Percentiles rank a stretch among this genome's conserved stretches.
phyloP scores from a whole-genome alignment of 768 basidiomycete genomes.

The Leccinellum rugosiceps region DNA sequence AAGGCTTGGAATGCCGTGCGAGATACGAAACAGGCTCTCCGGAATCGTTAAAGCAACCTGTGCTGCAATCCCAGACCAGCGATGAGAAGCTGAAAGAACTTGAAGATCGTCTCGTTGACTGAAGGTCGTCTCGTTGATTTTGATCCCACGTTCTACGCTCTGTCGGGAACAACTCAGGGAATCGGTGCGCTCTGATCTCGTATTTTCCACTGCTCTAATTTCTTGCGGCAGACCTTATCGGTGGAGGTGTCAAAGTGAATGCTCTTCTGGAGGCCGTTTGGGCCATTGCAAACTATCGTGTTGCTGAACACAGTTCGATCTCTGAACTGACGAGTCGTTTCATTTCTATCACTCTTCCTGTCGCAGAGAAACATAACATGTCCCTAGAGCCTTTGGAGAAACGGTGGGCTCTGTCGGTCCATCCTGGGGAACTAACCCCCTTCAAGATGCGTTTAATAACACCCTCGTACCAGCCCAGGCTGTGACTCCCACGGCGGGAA shows the following conservation, averaged over 20 bases:
- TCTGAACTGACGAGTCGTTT: conserved; percentile 14
- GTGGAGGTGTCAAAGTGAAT: conserved; percentile 43
- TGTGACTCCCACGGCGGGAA: conserved; percentile 36
- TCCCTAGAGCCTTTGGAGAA: conserved; percentile 41
- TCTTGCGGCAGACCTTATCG: conserved; percentile 38
- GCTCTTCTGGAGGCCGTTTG: conserved; percentile 43
- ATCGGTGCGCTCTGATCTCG: conserved; percentile 15
- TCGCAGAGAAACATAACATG: conserved; percentile 37
- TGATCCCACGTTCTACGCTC: conserved; percentile 17
- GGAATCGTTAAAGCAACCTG: conserved; percentile 14
- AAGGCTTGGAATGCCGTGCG: conserved; percentile 40
- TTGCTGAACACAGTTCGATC: conserved; percentile 32
- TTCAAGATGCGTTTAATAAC: conserved; percentile 36
- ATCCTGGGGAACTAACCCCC: conserved; percentile 35
- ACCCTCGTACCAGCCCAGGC: conserved; percentile 41
- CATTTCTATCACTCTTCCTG: neutral
- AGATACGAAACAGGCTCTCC: conserved; percentile 38
- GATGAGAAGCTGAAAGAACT: conserved; percentile 19
- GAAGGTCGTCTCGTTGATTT: conserved; percentile 17
- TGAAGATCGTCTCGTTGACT: conserved; percentile 12
- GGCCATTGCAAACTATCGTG: conserved; percentile 34
- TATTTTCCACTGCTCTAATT: conserved; percentile 18
- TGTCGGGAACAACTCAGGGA: conserved; percentile 28
- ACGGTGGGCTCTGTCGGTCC: conserved; percentile 20
- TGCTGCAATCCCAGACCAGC: conserved; percentile 20